Evolutionary conservation across 345 rosid species (phyloP).

Genomic region (Cardiospermum halicacabum): DNA sequence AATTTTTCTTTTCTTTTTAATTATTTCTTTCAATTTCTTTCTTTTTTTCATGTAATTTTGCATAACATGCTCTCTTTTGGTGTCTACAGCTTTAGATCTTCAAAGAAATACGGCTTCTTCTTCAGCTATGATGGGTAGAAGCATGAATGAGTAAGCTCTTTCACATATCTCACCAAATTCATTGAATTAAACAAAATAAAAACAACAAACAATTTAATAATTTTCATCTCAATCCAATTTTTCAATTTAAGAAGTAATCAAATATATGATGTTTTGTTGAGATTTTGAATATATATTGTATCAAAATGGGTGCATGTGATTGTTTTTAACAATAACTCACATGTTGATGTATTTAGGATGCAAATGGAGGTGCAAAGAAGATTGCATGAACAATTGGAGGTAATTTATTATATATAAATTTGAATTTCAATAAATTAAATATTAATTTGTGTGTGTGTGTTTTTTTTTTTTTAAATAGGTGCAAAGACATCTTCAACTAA

Average conservation of each 20-base stretch:
- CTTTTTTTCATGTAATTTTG: background rate
- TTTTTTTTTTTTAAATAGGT: slow-evolving; percentile 57
- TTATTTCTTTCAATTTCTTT: background rate
- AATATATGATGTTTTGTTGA: slow-evolving; percentile 5
- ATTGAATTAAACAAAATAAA: background rate
- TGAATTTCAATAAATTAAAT: too few relatives aligned
- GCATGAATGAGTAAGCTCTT: slow-evolving; percentile 86
- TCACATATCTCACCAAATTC: background rate
- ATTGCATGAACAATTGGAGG: slow-evolving; percentile 97
- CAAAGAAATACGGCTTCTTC: slow-evolving; percentile 83
- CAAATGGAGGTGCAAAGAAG: slow-evolving; percentile 99
- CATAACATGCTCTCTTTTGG: background rate
- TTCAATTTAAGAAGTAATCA: too few relatives aligned
- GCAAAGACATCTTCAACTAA: slow-evolving; percentile 88
- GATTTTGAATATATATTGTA: slow-evolving; percentile 21
- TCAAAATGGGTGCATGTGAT: slow-evolving; percentile 23
- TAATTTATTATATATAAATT: slow-evolving; percentile 18
- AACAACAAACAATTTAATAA: background rate
- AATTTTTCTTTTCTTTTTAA: background rate
- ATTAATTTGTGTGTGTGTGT: too few relatives aligned
- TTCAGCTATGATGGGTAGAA: slow-evolving; percentile 82
- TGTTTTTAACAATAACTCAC: slow-evolving; percentile 37
- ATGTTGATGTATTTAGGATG: slow-evolving; percentile 71
- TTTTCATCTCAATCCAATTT: too few relatives aligned
- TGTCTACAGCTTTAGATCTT: slow-evolving; percentile 75